Conservation (phyloP, 148 eudicot species). For the Simmondsia chinensis region DNA sequence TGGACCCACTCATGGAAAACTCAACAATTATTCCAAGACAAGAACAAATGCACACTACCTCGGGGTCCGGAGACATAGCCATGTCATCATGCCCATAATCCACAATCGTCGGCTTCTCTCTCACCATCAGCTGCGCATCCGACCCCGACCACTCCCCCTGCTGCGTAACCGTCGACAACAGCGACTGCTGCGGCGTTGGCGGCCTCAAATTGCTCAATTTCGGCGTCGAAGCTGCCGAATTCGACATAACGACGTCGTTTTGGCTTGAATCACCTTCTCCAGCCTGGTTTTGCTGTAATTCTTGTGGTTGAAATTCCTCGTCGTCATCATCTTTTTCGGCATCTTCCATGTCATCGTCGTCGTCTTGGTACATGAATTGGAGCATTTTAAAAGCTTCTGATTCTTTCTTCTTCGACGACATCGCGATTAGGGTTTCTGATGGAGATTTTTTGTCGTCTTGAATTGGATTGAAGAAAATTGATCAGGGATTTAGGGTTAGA, state of each 20-base stretch:
- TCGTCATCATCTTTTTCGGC: slow-evolving; percentile 21
- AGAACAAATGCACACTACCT: slow-evolving; percentile 34
- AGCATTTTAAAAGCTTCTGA: slow-evolving; percentile 69
- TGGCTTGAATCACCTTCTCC: slow-evolving; percentile 11
- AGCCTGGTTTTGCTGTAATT: slow-evolving; percentile 1
- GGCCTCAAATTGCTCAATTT: slow-evolving; percentile 16
- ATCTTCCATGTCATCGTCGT: slow-evolving; percentile 56
- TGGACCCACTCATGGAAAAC: background rate
- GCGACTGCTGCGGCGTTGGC: slow-evolving; percentile 25
- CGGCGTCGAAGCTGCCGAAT: slow-evolving; percentile 12
- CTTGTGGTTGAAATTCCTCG: slow-evolving; percentile 8
- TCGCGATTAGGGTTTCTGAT: slow-evolving; percentile 13
- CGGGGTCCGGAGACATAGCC: slow-evolving; percentile 75
- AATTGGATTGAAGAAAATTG: background rate
- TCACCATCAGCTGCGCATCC: slow-evolving; percentile 17
- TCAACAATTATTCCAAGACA: background rate
- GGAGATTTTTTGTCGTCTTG: background rate
- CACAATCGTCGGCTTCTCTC: slow-evolving; percentile 47
- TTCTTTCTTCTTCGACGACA: slow-evolving; percentile 44
- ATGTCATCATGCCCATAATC: slow-evolving; percentile 87
- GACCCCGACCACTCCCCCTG: background rate
- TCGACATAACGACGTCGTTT: slow-evolving; percentile 1
- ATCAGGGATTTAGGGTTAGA: slow-evolving; percentile 9
- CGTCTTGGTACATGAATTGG: slow-evolving; percentile 54
- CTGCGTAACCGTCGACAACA: slow-evolving; percentile 1